Conservation (phyloP, 768 basidiomycete genomes). For the Chalciporus chontae region DNA sequence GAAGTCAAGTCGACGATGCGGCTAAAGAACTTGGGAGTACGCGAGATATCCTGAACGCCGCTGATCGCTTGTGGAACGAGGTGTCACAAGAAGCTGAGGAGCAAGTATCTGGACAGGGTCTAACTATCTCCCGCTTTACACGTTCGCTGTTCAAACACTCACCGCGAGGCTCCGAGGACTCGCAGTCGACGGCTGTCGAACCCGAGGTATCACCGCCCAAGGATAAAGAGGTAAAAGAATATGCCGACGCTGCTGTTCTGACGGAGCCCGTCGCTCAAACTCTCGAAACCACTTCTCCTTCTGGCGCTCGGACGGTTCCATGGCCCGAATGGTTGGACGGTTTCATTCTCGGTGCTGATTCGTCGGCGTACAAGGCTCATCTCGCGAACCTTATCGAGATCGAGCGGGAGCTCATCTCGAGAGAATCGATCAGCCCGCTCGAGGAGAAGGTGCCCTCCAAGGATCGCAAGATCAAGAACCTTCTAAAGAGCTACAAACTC, state of each 20-base stretch:
- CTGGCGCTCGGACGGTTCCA: constrained; percentile 28
- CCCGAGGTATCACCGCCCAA: constrained; percentile 13
- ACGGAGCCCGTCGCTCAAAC: constrained; percentile 17
- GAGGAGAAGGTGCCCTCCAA: constrained; percentile 27
- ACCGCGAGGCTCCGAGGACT: constrained; percentile 65
- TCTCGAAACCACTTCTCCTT: constrained; percentile 17
- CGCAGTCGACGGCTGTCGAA: constrained; percentile 51
- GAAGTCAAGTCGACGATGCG: constrained; percentile 49
- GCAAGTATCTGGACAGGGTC: constrained; percentile 28
- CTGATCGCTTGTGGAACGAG: constrained; percentile 41
- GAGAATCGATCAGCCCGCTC: constrained; percentile 14
- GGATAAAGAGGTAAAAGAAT: constrained; percentile 14
- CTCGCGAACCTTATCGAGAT: constrained; percentile 35
- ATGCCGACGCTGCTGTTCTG: constrained; percentile 17
- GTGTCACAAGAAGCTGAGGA: constrained; percentile 44
- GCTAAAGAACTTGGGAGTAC: constrained; percentile 46
- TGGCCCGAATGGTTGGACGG: constrained; percentile 41
- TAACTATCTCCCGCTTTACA: constrained; percentile 6
- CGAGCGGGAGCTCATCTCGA: constrained; percentile 31
- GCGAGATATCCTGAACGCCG: constrained; percentile 42
- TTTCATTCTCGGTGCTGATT: constrained; percentile 34
- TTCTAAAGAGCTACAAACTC: constrained; percentile 42
- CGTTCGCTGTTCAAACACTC: constrained; percentile 30
- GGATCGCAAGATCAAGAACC: constrained; percentile 39
- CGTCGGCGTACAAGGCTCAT: constrained; percentile 34